Evolutionary conservation across 2,329 filamentous ascomycete species (phyloP), one percentile per base, ranked within the genome.

Genomic region (Xylariaceae sp.): DNA sequence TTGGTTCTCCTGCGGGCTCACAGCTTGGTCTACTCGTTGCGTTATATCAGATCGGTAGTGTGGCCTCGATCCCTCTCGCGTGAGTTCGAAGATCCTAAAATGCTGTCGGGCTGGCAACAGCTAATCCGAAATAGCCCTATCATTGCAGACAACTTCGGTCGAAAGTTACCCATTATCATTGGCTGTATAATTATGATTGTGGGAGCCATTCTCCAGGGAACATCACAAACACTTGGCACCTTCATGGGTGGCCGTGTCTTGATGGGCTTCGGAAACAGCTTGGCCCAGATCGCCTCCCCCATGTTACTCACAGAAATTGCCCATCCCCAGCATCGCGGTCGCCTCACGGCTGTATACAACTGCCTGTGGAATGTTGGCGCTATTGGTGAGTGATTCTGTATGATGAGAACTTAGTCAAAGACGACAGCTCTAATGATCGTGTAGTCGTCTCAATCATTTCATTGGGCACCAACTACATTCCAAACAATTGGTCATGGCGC

Each of bases 41-140:
- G 6, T 77, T 82, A 57, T 86, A 85, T 68, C 81, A 81, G 60
- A 77, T 86, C 33, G 83, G 83, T 39, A 81, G 80, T 51, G 76
- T 86, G 55, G 70, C 74, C 36, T 80, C 80, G 20, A 80, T 86
- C 33, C 81, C 81, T 2, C 70, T 85, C 26, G 81, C 85, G 72
- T 75, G 67, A 68, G 73, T 55, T 40, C 21, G 23, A 40, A n/a
- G 13, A n/a, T 10, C 24, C 24, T 41, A 5, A 18, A 54, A n/a
- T n/a, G n/a, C 18, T 9, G 15, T 36, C 16, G 9, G 21, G 36
- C 23, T 2, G 26, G 21, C n/a, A 16, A 27, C 40, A 27, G 27
- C 57, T 59, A 36, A 57, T 21, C 16, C 15, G 53, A 50, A 11
- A 61, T 20, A 77, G 74, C 7, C 79, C 82, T 3, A 66, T 79